These are phyloP conservation scores for Oenanthe javanica DNA, from an alignment of 140 eudicot species.

Conservation along the genomic window DNA sequence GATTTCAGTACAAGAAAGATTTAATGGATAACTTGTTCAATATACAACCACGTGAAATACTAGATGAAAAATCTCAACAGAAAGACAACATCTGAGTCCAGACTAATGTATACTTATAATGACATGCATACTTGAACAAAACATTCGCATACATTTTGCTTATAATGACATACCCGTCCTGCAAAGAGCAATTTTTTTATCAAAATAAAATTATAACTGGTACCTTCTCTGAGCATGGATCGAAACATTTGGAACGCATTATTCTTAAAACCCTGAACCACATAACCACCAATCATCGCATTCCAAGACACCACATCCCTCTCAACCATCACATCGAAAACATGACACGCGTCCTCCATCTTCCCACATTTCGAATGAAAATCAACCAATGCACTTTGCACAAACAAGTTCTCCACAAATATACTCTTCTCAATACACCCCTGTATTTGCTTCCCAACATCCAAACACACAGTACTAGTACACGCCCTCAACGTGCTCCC, in stretches of 20 bases:
- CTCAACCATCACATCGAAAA: slow-evolving; percentile 39
- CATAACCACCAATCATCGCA: slow-evolving; percentile 64
- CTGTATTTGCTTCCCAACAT: slow-evolving; percentile 48
- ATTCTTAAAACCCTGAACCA: slow-evolving; percentile 28
- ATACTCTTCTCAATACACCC: slow-evolving; percentile 52
- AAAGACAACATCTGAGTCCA: not conserved
- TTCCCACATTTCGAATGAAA: slow-evolving; percentile 60
- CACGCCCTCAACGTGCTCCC: slow-evolving; percentile 60
- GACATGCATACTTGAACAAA: not conserved
- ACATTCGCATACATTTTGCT: not conserved
- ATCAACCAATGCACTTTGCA: slow-evolving; percentile 66
- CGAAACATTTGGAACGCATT: slow-evolving; percentile 37
- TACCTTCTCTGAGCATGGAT: slow-evolving; percentile 60
- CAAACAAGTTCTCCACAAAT: slow-evolving; percentile 38
- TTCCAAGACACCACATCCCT: slow-evolving; percentile 72
- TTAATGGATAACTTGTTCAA: not conserved
- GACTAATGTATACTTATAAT: not conserved
- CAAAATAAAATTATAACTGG: not conserved
- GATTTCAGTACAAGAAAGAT: slow-evolving; percentile 12
- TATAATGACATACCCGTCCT: not conserved
- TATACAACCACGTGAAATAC: not conserved
- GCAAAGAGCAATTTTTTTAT: not conserved
- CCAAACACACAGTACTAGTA: slow-evolving; percentile 25
- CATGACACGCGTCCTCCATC: slow-evolving; percentile 48
- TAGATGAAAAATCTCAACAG: not conserved